Evolutionary conservation across 1,284 basidiomycete species (phyloP), one percentile per base, ranked within the genome.

Genomic region (Leucoagaricus sp.): DNA sequence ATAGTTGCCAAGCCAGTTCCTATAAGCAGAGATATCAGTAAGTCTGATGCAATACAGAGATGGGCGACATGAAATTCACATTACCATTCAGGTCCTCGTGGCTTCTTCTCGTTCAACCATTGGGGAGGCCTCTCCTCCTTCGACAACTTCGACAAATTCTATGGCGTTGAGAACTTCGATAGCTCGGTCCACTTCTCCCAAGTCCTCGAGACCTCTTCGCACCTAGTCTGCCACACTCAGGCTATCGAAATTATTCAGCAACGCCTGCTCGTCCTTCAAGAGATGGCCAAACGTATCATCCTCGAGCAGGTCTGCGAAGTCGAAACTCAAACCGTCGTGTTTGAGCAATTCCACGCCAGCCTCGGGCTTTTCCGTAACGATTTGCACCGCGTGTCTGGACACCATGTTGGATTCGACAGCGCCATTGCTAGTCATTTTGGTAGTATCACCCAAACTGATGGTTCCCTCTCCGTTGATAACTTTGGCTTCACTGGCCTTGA

Each of bases 101-200:
- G 31, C 15, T 25, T 33, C 33, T 4, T 4, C 41, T 65, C 63
- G 3, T 65, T 67, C 58, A 65, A 74, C 67, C 63, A 71, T 66
- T 77, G 70, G 70, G 64, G 64, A 38, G 74, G 74, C 6, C 60
- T 72, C 63, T 63, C 64, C 25, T 74, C 73, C 36, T 61, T 76
- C 28, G 53, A 66, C 41, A 65, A 68, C 46, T 77, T 77, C 55
- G 75, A 77, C 57, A 68, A 73, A 67, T 77, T 77, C 67, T 72
- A 72, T 57, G 75, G 76, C 28, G 53, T 62, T 15, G 68, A 70
- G 48, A 75, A 77, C 66, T 76, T 75, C 61, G 65, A 70, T 57
- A 67, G 67, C 34, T 64, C 61, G 29, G 65, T 58, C 13, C 60
- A 58, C 34, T 57, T 61, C 34, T 57, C 69, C 53, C 55, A 61